Evolutionary conservation across 140 eudicot species (phyloP).

Genomic region (Flaveria floridana): DNA sequence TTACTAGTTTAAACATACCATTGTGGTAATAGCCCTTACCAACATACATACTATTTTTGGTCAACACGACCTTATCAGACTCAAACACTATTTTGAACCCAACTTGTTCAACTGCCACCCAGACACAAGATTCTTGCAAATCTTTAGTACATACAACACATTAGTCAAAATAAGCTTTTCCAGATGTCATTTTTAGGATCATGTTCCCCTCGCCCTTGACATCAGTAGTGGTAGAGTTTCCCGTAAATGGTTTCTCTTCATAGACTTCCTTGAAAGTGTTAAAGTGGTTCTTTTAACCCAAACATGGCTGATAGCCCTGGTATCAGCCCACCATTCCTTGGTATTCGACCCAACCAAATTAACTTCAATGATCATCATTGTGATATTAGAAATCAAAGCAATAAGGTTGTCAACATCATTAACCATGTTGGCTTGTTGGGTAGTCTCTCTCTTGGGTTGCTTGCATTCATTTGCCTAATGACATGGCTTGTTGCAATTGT

Average conservation of each 20-base stretch:
- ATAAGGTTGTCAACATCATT: neutral
- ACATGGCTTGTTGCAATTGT: no score
- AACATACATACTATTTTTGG: neutral
- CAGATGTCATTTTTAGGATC: neutral
- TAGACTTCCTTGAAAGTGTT: neutral
- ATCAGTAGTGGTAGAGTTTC: neutral
- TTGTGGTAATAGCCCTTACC: neutral
- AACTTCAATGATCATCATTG: neutral
- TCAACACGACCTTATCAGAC: neutral
- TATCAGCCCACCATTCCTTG: neutral
- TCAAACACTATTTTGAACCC: neutral
- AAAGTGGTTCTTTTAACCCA: neutral
- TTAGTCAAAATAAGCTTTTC: neutral
- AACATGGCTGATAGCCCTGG: neutral
- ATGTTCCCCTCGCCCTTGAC: neutral
- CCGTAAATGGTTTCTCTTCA: neutral
- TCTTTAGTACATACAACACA: neutral
- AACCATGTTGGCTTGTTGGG: neutral
- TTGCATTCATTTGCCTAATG: neutral
- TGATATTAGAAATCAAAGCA: neutral
- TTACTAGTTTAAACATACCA: constrained; percentile 5
- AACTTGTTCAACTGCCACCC: neutral
- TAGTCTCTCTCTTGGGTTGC: neutral
- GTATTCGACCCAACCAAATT: neutral
- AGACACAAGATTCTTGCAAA: neutral